These are phyloP conservation scores for Triticum urartu DNA, from an alignment of 176 grass and related monocot species.

Conservation along the genomic window DNA sequence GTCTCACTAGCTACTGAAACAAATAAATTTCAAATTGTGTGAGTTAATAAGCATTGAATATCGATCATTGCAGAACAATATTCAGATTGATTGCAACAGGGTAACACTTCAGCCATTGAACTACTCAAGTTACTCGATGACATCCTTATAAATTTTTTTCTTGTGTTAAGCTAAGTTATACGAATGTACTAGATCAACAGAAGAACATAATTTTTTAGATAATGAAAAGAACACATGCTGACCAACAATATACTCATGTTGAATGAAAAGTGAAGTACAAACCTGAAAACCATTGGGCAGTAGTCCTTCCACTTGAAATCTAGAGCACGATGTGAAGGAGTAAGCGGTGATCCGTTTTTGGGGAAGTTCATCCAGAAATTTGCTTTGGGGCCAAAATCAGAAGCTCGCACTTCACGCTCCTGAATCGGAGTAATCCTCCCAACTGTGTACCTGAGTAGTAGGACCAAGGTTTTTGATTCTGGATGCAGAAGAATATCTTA, in stretches of 20 bases:
- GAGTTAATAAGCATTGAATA: background rate
- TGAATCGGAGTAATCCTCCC: conserved; percentile 97
- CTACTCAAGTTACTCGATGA: background rate
- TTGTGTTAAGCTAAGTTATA: background rate
- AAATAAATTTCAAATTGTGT: background rate
- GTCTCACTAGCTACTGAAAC: background rate
- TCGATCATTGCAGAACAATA: background rate
- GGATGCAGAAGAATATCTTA: too few species aligned
- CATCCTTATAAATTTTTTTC: background rate
- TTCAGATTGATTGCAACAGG: background rate
- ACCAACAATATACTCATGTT: background rate
- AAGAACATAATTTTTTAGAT: background rate
- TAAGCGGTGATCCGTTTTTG: conserved; percentile 81
- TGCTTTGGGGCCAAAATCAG: conserved; percentile 88
- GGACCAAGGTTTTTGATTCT: too few species aligned
- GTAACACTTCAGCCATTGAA: background rate
- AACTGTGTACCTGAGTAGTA: conserved; percentile 77
- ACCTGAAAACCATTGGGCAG: conserved; percentile 99
- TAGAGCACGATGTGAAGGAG: conserved; percentile 79
- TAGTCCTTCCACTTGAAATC: conserved; percentile 99
- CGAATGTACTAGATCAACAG: background rate
- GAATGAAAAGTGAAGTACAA: background rate
- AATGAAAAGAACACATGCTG: background rate
- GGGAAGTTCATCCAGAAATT: conserved; percentile 99
- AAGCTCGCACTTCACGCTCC: conserved; percentile 74